Base-by-base conservation (phyloP, 176 grass and related monocot genomes). In the Oropetium thomaeum region DNA sequence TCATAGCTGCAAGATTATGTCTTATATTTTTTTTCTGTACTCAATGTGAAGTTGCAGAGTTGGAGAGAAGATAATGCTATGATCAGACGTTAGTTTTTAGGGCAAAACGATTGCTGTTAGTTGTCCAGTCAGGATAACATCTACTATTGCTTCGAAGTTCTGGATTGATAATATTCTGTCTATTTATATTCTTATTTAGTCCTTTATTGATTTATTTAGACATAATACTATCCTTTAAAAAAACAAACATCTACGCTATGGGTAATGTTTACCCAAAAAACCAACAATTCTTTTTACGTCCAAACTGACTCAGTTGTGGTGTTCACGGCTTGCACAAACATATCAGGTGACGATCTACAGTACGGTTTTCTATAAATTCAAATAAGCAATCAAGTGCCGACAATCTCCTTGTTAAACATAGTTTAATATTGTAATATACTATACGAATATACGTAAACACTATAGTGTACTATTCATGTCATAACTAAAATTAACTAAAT, bases 31-130 rank as follows among this genome's bases (percentile, higher is more conserved):
- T 17, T 20, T 75, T 75, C 60, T 45, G 30, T 32, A 29, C 15
- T 73, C 7, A 65, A 58, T 58, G 4, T 45, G 19, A 42, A 69
- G 60, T 28, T 69, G 29, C 7, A 44, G 20, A 81, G 59, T 29
- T 80, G 30, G 57, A 47, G 13, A 62, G 30, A 62, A 67, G n/a
- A 79, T 54, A 65, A 63, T 69, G 33, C 33, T 63, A 23, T 39
- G 9, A 30, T 63, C 39, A 13, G 23, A 58, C 37, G 8, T 55
- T 77, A 77, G 66, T 23, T 58, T n/a, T n/a, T n/a, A n/a, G n/a
- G n/a, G n/a, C n/a, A n/a, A n/a, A n/a, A n/a, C n/a, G n/a, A n/a
- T n/a, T n/a, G n/a, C n/a, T 44, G 8, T 55, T 77, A 77, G 66
- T 23, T 58, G n/a, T 27, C 14, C 39, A 48, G 48, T 64, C 49